Conservation (phyloP, 345 rosid species). For the Toxicodendron radicans region DNA sequence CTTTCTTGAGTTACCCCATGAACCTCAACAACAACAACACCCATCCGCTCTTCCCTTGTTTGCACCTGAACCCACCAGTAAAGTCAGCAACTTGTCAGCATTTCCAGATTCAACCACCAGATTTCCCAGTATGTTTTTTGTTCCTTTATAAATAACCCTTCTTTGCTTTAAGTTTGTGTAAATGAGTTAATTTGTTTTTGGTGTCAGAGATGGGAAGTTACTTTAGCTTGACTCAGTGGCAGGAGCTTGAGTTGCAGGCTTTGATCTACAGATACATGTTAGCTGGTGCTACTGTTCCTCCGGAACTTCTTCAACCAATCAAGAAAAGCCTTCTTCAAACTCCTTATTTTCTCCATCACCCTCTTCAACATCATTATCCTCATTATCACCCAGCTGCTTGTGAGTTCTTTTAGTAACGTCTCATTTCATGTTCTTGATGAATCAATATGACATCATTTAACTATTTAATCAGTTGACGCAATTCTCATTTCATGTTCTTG, state of each 20-base stretch:
- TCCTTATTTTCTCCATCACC: conserved; percentile 60
- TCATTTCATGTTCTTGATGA: background rate
- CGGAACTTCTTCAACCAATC: conserved; percentile 83
- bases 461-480: too few species aligned
- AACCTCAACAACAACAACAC: conserved; percentile 11
- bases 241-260: conserved; percentile 94
- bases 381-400: conserved; percentile 75
- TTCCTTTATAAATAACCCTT: background rate
- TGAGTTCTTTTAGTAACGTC: conserved; percentile 33
- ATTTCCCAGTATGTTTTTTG: conserved; percentile 47
- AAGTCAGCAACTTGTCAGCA: conserved; percentile 50
- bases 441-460: background rate
- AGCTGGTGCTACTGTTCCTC: conserved; percentile 85
- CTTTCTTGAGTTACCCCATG: conserved; percentile 3
- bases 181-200: background rate
- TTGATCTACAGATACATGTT: conserved; percentile 91
- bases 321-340: conserved; percentile 76
- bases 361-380: conserved; percentile 45
- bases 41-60: conserved; percentile 77
- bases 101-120: conserved; percentile 51
- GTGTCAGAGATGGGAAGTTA: conserved; percentile 65
- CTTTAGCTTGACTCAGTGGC: conserved; percentile 86
- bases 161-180: background rate
- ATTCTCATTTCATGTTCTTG: too few species aligned
- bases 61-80: conserved; percentile 53